Base-by-base conservation (phyloP, 164 flowering plant genomes). In the Saururus chinensis region DNA sequence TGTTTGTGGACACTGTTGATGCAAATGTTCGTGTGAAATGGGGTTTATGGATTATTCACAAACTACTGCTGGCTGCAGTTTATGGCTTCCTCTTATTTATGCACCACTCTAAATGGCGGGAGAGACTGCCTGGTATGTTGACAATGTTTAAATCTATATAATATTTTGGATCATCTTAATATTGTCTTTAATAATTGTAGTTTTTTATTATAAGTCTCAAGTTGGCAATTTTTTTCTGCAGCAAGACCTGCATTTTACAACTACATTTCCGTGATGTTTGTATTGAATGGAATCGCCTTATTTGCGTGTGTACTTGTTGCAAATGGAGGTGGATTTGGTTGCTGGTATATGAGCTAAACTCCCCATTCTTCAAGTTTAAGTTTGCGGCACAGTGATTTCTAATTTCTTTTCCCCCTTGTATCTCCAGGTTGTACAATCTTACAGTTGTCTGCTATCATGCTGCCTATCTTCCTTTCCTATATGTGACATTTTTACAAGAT, bases 101-200 rank as follows among this genome's bases (percentile, higher is more conserved):
- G 85, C 80, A 88, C 65, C 81, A 83, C 68, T 79, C 97, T 19
- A 83, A 76, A 68, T 88, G 93, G 96, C 82, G 86, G 80, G 97
- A 88, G 56, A 82, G 82, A 64, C 71, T 91, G 64, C 96, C 96
- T 30, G 88, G 97, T 90, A 68, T 74, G 54, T 45, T 45, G 49
- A 8, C 11, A 12, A 12, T 17, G 14, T 45, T 45, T 2, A 45
- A 1, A 45, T 12, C 17, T 45, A 17, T 13, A 45, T 2, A 45
- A 8, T 12, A 17, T 45, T 45, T 45, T 45, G 37, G 37, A 30
- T 30, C 6, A 13, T 30, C 4, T 56, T 53, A 23, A 56, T 35
- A 37, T 23, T 35, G 13, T 68, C 22, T 23, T 68, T 11, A 24
- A 35, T 53, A 13, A 37, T 48, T 37, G 8, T 61, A n/a, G 4